Percentiles rank a stretch among this genome's conserved stretches.
phyloP scores from a whole-genome alignment of 805 yeast species.

The Kodamaea sagamina region DNA sequence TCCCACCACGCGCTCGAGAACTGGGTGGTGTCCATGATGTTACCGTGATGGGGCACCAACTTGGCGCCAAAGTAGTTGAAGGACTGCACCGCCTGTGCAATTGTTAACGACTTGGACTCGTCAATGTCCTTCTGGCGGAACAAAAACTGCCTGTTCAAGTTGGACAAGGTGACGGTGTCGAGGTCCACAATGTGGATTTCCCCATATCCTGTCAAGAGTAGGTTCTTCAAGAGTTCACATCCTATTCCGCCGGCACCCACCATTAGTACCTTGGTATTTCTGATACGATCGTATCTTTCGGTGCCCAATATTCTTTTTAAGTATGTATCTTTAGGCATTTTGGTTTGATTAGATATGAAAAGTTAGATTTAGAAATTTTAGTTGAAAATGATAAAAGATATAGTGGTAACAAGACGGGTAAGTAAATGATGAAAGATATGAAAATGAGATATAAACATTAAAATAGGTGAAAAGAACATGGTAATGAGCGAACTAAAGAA shows the following conservation, averaged over 20 bases:
- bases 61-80: slow-evolving; percentile 65
- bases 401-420: too few relatives aligned
- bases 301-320: slow-evolving; percentile 48
- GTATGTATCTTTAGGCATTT: slow-evolving; percentile 36
- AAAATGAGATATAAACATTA: too few relatives aligned
- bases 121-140: slow-evolving; percentile 90
- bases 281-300: slow-evolving; percentile 29
- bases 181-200: slow-evolving; percentile 91
- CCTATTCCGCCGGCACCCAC: slow-evolving; percentile 99
- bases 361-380: too few relatives aligned
- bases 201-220: slow-evolving; percentile 77
- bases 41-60: slow-evolving; percentile 79
- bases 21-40: slow-evolving; percentile 71
- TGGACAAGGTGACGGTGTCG: slow-evolving; percentile 91
- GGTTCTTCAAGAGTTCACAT: slow-evolving; percentile 82
- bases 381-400: too few relatives aligned
- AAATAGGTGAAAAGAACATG: too few relatives aligned
- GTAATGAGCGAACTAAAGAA: too few relatives aligned
- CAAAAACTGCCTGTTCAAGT: slow-evolving; percentile 88
- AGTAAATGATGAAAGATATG: too few relatives aligned
- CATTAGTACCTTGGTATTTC: slow-evolving; percentile 60
- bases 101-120: slow-evolving; percentile 82
- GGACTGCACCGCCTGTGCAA: slow-evolving; percentile 73
- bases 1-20: slow-evolving; percentile 76
- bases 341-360: background rate